These are phyloP conservation scores for Penicilliopsis zonata DNA, from an alignment of 495 filamentous ascomycete genomes.

Conservation along the genomic window DNA sequence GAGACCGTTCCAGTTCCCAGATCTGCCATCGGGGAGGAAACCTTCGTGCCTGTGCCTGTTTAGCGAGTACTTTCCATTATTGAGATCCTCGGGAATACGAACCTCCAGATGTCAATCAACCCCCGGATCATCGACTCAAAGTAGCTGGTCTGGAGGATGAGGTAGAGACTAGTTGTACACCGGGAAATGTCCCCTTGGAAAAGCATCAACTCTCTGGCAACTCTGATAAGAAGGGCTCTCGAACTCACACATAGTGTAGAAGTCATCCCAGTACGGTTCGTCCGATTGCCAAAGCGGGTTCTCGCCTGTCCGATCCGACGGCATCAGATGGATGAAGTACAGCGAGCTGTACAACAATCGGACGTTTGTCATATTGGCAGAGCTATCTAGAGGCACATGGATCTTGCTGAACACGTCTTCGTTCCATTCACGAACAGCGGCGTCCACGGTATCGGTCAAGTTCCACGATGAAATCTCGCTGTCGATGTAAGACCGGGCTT, in stretches of 20 bases:
- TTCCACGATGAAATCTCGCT: slow-evolving; percentile 44
- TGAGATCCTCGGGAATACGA: too few species aligned
- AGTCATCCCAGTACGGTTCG: slow-evolving; percentile 62
- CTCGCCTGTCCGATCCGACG: slow-evolving; percentile 63
- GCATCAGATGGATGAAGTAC: slow-evolving; percentile 55
- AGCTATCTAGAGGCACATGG: slow-evolving; percentile 40
- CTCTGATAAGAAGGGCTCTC: background rate
- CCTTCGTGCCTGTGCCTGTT: slow-evolving; percentile 29
- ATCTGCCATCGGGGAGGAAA: slow-evolving; percentile 45
- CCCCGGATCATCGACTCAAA: slow-evolving; percentile 54
- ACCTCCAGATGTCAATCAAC: slow-evolving; percentile 29
- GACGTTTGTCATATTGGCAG: slow-evolving; percentile 46
- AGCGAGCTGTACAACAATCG: slow-evolving; percentile 57
- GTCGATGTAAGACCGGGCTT: slow-evolving; percentile 37
- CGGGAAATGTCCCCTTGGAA: slow-evolving; percentile 27
- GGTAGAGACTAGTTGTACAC: slow-evolving; percentile 42
- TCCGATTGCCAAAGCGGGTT: slow-evolving; percentile 55
- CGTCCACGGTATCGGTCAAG: slow-evolving; percentile 34
- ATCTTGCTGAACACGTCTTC: slow-evolving; percentile 48
- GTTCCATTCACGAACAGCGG: slow-evolving; percentile 44
- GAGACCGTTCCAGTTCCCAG: slow-evolving; percentile 51
- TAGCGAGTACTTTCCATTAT: background rate
- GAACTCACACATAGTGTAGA: slow-evolving; percentile 24
- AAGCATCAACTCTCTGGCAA: slow-evolving; percentile 6
- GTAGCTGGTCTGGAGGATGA: slow-evolving; percentile 50